Evolutionary conservation across 768 basidiomycete species (phyloP).

Genomic region (Suillus plorans): DNA sequence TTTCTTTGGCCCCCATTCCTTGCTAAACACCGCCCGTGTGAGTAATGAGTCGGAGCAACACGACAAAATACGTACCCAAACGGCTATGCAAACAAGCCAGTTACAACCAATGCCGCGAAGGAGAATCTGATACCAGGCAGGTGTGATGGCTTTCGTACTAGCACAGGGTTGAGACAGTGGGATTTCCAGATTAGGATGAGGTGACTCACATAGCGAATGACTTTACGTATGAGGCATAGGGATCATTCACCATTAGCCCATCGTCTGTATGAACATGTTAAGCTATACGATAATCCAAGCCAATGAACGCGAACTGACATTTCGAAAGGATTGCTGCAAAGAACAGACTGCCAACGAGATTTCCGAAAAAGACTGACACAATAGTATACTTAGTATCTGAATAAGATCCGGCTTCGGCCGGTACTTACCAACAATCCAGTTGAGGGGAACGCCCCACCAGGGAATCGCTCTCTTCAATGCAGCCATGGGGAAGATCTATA

Average conservation of each 20-base stretch:
- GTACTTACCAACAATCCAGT: constrained; percentile 63
- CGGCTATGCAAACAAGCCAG: constrained; percentile 71
- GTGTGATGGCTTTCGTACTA: constrained; percentile 63
- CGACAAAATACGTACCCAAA: constrained; percentile 56
- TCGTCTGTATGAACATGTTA: constrained; percentile 39
- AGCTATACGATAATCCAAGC: not conserved
- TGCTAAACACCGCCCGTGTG: constrained; percentile 42
- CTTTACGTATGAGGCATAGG: constrained; percentile 54
- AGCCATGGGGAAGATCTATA: constrained; percentile 72
- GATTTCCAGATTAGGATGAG: not conserved
- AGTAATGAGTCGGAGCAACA: constrained; percentile 4
- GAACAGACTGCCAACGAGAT: constrained; percentile 67
- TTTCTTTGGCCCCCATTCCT: constrained; percentile 66
- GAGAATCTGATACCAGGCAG: constrained; percentile 72
- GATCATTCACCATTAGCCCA: constrained; percentile 57
- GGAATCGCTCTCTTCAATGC: constrained; percentile 58
- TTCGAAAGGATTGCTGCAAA: constrained; percentile 66
- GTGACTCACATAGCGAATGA: constrained; percentile 57
- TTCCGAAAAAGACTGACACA: constrained; percentile 62
- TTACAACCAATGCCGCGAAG: constrained; percentile 75
- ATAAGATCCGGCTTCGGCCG: not conserved
- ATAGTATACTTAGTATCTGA: constrained; percentile 6
- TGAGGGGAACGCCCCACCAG: constrained; percentile 66
- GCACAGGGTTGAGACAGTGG: not conserved
- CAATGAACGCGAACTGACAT: constrained; percentile 41